These are phyloP conservation scores for Suhomyces anneliseae DNA, from an alignment of 1,139 yeast species.

Conservation along the genomic window DNA sequence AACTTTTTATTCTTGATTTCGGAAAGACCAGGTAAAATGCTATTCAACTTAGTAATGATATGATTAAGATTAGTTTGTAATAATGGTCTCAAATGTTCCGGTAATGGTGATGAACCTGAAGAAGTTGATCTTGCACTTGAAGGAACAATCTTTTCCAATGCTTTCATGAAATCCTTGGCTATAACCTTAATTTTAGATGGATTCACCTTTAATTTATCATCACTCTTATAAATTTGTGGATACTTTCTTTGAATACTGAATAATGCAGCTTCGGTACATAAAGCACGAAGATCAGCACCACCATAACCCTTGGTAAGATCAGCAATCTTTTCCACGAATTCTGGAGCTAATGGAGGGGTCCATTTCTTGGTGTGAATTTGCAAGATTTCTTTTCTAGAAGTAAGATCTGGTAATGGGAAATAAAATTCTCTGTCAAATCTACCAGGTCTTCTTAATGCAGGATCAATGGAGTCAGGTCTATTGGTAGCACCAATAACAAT, in stretches of 20 bases:
- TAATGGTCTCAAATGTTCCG: slow-evolving; percentile 67
- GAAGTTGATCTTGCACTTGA: slow-evolving; percentile 87
- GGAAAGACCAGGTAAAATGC: slow-evolving; percentile 52
- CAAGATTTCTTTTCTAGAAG: slow-evolving; percentile 76
- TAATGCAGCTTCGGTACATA: slow-evolving; percentile 94
- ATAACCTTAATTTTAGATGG: slow-evolving; percentile 71
- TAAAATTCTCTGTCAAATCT: slow-evolving; percentile 96
- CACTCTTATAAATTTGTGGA: slow-evolving; percentile 86
- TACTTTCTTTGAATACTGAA: slow-evolving; percentile 87
- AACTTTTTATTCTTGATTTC: slow-evolving; percentile 40
- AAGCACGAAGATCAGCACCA: slow-evolving; percentile 94
- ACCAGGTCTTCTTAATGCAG: slow-evolving; percentile 96
- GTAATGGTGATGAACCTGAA: slow-evolving; percentile 74
- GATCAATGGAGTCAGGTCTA: slow-evolving; percentile 96
- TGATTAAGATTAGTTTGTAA: slow-evolving; percentile 49
- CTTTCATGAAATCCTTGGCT: slow-evolving; percentile 86
- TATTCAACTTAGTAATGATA: slow-evolving; percentile 51
- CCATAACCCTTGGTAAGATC: slow-evolving; percentile 92
- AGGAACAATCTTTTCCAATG: slow-evolving; percentile 85
- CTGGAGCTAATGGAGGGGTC: slow-evolving; percentile 66
- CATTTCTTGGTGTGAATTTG: slow-evolving; percentile 86
- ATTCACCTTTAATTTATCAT: slow-evolving; percentile 71
- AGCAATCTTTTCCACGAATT: slow-evolving; percentile 69
- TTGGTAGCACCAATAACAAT: slow-evolving; percentile 98
- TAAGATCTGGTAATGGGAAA: slow-evolving; percentile 86